Percentiles rank a stretch among this genome's conserved stretches.
phyloP scores from a whole-genome alignment of 176 grass and related monocot genomes.

The Alloteropsis semialata region DNA sequence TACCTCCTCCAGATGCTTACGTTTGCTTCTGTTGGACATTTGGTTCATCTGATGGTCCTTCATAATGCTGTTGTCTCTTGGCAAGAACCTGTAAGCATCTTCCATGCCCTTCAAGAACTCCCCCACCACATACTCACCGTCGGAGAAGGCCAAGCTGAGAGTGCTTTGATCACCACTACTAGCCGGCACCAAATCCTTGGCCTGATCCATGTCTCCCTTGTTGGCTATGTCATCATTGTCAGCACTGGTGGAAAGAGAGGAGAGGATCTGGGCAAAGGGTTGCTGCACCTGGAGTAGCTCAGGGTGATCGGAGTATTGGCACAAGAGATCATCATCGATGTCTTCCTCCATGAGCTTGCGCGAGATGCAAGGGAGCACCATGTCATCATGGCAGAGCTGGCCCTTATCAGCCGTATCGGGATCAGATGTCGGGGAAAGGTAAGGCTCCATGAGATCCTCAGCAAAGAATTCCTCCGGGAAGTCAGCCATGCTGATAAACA shows the following conservation, averaged over 20 bases:
- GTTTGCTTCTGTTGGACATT: background rate
- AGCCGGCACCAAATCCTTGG: background rate
- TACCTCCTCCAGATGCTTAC: constrained; percentile 18
- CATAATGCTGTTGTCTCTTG: constrained; percentile 18
- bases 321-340: constrained; percentile 22
- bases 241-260: background rate
- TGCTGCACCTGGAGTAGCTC: constrained; percentile 30
- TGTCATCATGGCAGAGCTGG: background rate
- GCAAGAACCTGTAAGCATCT: constrained; percentile 59
- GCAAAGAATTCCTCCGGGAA: background rate
- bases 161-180: background rate
- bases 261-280: constrained; percentile 33
- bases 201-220: background rate
- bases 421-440: background rate
- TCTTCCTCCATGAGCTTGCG: constrained; percentile 50
- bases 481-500: background rate
- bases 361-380: constrained; percentile 11
- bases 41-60: background rate
- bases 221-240: background rate
- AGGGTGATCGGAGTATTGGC: constrained; percentile 26
- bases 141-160: constrained; percentile 9
- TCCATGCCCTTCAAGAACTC: constrained; percentile 44
- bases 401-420: background rate
- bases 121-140: constrained; percentile 14
- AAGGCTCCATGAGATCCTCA: background rate